Base-by-base conservation (phyloP, 2,329 filamentous ascomycete species). In the Diaporthe eres region DNA sequence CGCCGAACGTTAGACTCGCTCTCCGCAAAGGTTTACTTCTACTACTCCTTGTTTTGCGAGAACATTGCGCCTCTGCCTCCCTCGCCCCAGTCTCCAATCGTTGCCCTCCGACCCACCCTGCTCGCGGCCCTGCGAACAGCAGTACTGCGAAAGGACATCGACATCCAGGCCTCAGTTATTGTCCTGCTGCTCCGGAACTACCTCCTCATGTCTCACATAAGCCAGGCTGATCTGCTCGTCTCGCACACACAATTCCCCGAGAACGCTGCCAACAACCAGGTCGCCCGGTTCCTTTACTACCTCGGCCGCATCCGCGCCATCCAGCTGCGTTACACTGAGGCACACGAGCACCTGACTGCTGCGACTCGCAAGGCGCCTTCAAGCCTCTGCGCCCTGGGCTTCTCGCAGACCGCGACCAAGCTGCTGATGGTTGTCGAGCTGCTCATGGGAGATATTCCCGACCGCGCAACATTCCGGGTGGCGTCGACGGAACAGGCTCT, bases 371-470 rank as follows among this genome's bases (percentile, higher is more conserved):
- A 99, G 86, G 96, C 97, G 9, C 97, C 97, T 0, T 95, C 95
- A 31, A 97, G 94, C 83, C 91, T 92, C 79, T 96, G 95, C 79
- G 97, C 97, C 6, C 93, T 95, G 60, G 96, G 97, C 61, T 99
- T 99, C 85, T 96, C 97, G 79, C 97, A 98, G 85, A 96, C 95
- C 53, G 96, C 97, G 0, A 98, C 95, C 78, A 99, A 99, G 89
- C 90, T 98, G n/a, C 88, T 98, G 78, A 92, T 98, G 58, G 95
- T 99, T 28, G 97, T 99, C 17, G 96, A 99, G 88, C 89, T 99
- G 77, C 87, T 99, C 78, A 99, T 99, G 97, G 97, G 97, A 78
- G 97, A 99, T 82, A 99, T 99, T 79, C 97, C 97, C 42, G 96
- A 98, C 82, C 94, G 97, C 76, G 94, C 95, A 22, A 94, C 96